A percentile compares a stretch with the other conserved stretches of the same genome.
Conservation (phyloP, 2,329 filamentous ascomycete genomes). For the Epichloe amarillans region DNA sequence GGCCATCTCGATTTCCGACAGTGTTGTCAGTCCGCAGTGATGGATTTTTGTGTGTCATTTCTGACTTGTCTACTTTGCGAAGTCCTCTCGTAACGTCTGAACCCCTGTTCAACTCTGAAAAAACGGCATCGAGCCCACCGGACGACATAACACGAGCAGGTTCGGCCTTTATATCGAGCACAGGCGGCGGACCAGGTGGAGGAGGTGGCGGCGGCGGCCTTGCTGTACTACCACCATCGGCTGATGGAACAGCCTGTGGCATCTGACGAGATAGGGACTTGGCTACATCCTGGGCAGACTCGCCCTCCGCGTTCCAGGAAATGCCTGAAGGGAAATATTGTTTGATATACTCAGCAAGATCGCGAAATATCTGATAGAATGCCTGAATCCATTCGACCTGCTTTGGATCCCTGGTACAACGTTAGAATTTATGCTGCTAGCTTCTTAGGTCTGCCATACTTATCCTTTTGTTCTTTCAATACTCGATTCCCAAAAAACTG, state of each 20-base stretch:
- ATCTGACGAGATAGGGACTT: conserved; percentile 36
- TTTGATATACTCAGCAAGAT: conserved; percentile 73
- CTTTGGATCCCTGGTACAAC: conserved; percentile 49
- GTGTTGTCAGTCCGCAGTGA: conserved; percentile 60
- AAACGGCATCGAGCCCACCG: conserved; percentile 71
- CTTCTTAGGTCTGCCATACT: conserved; percentile 19
- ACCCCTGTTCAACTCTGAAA: conserved; percentile 82
- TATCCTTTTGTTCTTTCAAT: conserved; percentile 76
- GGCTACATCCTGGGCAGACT: conserved; percentile 54
- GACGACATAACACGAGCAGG: conserved; percentile 23
- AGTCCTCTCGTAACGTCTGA: conserved; percentile 77
- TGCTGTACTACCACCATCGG: conserved; percentile 36
- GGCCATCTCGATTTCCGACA: conserved; percentile 46
- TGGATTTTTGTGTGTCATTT: conserved; percentile 99
- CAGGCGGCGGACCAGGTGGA: conserved; percentile 56
- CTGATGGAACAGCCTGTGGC: conserved; percentile 30
- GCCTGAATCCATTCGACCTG: conserved; percentile 82
- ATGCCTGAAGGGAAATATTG: conserved; percentile 68
- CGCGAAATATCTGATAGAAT: conserved; percentile 84
- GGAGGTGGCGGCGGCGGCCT: conserved; percentile 54
- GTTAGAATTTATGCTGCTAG: background rate
- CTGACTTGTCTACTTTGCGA: conserved; percentile 82
- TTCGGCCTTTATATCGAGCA: conserved; percentile 43
- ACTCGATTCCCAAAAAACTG: conserved; percentile 95
- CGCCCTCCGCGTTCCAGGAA: conserved; percentile 71